Conservation (phyloP, 1,284 basidiomycete genomes). For the Apiotrichum veenhuisii region DNA sequence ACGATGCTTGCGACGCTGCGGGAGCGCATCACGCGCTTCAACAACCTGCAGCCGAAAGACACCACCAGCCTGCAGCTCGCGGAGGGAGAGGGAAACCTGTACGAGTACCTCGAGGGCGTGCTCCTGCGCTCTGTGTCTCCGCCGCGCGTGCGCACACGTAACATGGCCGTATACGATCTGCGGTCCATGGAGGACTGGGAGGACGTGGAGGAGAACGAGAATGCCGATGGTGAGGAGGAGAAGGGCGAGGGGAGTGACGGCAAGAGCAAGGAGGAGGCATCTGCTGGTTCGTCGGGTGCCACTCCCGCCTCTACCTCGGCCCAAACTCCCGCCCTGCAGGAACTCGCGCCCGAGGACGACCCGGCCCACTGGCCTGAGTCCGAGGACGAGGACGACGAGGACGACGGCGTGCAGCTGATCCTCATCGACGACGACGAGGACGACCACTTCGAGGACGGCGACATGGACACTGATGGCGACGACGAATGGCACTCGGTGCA, state of each 20-base stretch:
- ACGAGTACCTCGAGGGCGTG: constrained; percentile 48
- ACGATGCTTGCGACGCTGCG: constrained; percentile 36
- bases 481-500: neutral
- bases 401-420: neutral
- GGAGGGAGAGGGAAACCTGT: constrained; percentile 41
- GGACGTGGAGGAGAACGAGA: constrained; percentile 20
- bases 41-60: constrained; percentile 30
- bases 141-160: constrained; percentile 21
- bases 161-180: constrained; percentile 29
- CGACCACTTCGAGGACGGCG: neutral
- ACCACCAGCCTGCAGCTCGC: constrained; percentile 25
- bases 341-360: neutral
- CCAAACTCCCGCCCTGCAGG: neutral
- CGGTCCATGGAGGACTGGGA: constrained; percentile 25
- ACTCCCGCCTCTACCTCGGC: too few relatives aligned
- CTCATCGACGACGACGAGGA: constrained; percentile 3
- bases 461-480: constrained; percentile 13
- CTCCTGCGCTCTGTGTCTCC: constrained; percentile 20
- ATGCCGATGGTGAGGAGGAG: neutral
- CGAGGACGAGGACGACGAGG: constrained; percentile 18
- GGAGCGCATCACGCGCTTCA: constrained; percentile 40
- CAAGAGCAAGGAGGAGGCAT: too few relatives aligned
- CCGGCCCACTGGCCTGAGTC: constrained; percentile 12
- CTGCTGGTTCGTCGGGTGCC: too few relatives aligned
- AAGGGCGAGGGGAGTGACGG: neutral